Evolutionary conservation across 352 stramenopile genomes (phyloP).

Genomic region (Peronosclerospora sorghi): DNA sequence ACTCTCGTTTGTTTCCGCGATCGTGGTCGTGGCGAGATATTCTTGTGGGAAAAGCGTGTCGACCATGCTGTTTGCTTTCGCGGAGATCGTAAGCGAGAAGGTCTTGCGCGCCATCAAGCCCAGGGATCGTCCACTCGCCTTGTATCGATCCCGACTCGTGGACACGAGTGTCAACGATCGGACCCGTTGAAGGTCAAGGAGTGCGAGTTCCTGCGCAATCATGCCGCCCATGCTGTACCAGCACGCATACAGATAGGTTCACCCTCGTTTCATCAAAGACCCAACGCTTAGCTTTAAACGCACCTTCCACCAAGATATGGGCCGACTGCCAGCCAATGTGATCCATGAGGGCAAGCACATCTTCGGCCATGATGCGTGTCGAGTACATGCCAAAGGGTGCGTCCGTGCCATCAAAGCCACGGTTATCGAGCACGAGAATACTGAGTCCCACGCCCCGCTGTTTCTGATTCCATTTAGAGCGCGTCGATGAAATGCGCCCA

Average conservation of each 20-base stretch:
- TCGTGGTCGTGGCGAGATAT: conserved; percentile 19
- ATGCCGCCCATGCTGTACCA: conserved; percentile 40
- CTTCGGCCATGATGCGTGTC: conserved; percentile 44
- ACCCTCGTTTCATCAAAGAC: too few relatives aligned
- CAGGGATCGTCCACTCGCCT: conserved; percentile 21
- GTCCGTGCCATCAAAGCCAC: conserved; percentile 45
- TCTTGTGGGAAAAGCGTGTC: conserved; percentile 27
- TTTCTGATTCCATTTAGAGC: conserved; percentile 28
- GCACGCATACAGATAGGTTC: not conserved
- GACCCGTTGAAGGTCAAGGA: conserved; percentile 30
- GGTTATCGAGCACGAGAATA: conserved; percentile 49
- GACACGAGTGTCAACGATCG: conserved; percentile 41
- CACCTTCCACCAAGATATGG: conserved; percentile 37
- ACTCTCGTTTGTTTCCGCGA: conserved; percentile 24
- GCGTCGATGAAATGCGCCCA: conserved; percentile 40
- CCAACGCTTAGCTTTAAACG: not conserved
- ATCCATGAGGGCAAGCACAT: conserved; percentile 43
- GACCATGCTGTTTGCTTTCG: conserved; percentile 26
- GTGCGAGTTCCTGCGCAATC: conserved; percentile 44
- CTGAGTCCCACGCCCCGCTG: conserved; percentile 23
- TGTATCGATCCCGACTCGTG: conserved; percentile 37
- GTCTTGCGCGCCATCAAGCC: conserved; percentile 27
- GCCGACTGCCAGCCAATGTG: conserved; percentile 40
- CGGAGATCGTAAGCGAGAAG: conserved; percentile 22
- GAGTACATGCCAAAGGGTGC: conserved; percentile 34